Conservation (phyloP, 257 asterid genomes). For the Nicotiana tabacum region DNA sequence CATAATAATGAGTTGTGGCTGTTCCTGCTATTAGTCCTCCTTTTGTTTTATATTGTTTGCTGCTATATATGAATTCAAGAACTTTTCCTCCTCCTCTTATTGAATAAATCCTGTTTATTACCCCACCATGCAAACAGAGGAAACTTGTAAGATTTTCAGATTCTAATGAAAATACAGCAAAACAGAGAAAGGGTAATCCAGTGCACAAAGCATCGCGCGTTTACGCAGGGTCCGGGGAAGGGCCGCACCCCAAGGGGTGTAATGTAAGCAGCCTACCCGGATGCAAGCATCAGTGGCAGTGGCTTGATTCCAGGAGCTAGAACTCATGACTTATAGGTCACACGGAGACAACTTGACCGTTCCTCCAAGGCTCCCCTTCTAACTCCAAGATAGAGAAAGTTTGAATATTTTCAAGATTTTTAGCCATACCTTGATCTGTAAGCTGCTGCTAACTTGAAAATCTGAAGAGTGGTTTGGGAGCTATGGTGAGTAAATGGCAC, state of each 20-base stretch:
- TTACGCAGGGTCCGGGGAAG: too few relatives aligned
- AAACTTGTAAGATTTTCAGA: neutral
- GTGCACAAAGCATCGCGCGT: too few relatives aligned
- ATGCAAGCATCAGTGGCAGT: too few relatives aligned
- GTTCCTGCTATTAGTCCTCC: constrained; percentile 60
- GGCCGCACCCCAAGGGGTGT: too few relatives aligned
- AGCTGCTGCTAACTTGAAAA: constrained; percentile 76
- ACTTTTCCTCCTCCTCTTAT: constrained; percentile 52
- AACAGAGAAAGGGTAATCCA: too few relatives aligned
- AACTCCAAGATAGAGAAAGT: neutral
- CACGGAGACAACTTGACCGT: too few relatives aligned
- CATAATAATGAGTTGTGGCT: constrained; percentile 68
- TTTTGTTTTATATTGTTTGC: constrained; percentile 48
- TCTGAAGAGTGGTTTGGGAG: constrained; percentile 61
- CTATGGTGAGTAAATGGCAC: constrained; percentile 68
- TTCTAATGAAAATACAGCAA: neutral
- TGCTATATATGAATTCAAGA: constrained; percentile 73
- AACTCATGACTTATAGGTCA: too few relatives aligned
- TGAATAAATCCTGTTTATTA: constrained; percentile 47
- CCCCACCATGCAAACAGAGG: neutral
- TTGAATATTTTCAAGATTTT: neutral
- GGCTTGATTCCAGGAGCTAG: too few relatives aligned
- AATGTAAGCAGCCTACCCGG: too few relatives aligned
- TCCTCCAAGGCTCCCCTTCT: too few relatives aligned
- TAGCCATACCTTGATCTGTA: constrained; percentile 62